Evolutionary conservation across 192 early-diverging fungal genomes (phyloP), one percentile per base, ranked within the genome.

Genomic region (Coemansia aciculifera): DNA sequence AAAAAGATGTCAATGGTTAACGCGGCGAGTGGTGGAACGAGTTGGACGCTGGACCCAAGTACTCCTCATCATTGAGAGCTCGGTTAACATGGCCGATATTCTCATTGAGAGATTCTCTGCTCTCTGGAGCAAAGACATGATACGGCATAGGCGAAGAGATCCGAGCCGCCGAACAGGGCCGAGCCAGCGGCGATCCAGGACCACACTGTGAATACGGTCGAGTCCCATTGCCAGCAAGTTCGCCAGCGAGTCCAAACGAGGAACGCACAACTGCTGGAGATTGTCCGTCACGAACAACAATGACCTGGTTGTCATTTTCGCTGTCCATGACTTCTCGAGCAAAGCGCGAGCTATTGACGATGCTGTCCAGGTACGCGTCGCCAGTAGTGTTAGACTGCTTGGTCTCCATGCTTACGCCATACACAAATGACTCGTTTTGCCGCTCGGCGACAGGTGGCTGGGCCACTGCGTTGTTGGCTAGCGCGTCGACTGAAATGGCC

Each of bases 291-390:
- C 72, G 69, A 12, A 73, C 78, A 37, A 72, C 72, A 64, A 80
- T 73, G 32, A 57, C 29, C 17, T 57, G 54, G 29, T 38, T 54
- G 9, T 79, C 64, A 44, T 65, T 57, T 8, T 74, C 66, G 6
- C 62, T 67, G 19, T 52, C 51, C 27, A 75, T 63, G 5, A 81
- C 40, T 10, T 81, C 79, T 5, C 67, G 66, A 19, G 79, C 79
- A 70, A 81, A 81, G 8, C 74, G 67, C 49, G 79, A 76, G 71
- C 79, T 81, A 17, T 81, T 81, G 15, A 81, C 65, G 27, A 81
- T 76, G 40, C 72, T 75, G 68, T 81, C 79, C 43, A 81, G 56
- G 24, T 73, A 73, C 17, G 67, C 67, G 31, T 81, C 79, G 1
- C 79, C 79, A 0, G 79, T 81, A 11, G 74, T 64, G 23, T 76